Evolutionary conservation across 257 asterid species (phyloP).

Genomic region (Solanum appendiculatum): DNA sequence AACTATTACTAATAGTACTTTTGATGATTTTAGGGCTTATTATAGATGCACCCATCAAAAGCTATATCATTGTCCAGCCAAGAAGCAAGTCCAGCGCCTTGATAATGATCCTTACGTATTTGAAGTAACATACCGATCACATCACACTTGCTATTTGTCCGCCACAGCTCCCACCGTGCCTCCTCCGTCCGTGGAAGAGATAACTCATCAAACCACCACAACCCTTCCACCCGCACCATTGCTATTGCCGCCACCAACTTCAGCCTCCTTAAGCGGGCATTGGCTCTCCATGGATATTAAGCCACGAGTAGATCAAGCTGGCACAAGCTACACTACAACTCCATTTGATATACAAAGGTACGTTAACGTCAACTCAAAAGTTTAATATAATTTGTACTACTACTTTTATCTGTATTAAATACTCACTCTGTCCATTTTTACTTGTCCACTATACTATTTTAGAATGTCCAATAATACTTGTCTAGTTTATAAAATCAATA

Average conservation of each 20-base stretch:
- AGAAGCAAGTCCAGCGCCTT: slow-evolving; percentile 75
- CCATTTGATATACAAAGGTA: not conserved
- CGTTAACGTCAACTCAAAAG: no score
- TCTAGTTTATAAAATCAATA: no score
- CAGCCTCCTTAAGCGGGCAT: slow-evolving; percentile 12
- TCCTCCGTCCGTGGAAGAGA: not conserved
- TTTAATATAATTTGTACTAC: no score
- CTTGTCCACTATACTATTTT: no score
- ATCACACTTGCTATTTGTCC: slow-evolving; percentile 64
- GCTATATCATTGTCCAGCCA: slow-evolving; percentile 60
- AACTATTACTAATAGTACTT: not conserved
- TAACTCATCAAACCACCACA: slow-evolving; percentile 1
- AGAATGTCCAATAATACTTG: no score
- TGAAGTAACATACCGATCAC: slow-evolving; percentile 52
- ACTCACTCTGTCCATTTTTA: no score
- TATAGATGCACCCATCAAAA: slow-evolving; percentile 83
- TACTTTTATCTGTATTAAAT: no score
- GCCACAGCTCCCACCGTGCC: slow-evolving; percentile 60
- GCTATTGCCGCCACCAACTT: not conserved
- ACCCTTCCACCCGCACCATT: not conserved
- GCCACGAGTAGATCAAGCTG: not conserved
- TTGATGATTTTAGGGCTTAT: slow-evolving; percentile 40
- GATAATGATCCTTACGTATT: slow-evolving; percentile 52
- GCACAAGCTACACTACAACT: not conserved
- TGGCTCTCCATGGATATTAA: slow-evolving; percentile 65